Base-by-base conservation (phyloP, 2,329 filamentous ascomycete genomes). In the Dothiorella sarmentorum region DNA sequence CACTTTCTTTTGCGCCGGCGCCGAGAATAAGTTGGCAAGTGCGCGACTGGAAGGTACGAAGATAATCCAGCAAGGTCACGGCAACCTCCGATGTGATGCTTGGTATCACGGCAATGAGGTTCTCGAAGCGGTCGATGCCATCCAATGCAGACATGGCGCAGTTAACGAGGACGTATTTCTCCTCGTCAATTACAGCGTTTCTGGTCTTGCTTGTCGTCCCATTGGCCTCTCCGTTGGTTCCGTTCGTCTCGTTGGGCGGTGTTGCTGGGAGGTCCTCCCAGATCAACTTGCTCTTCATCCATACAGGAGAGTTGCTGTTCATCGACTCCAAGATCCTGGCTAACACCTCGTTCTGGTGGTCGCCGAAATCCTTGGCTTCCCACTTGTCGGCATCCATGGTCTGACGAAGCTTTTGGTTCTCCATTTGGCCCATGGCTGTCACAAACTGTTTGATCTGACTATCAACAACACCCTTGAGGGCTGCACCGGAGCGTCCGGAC, bases 21-120 rank as follows among this genome's bases (percentile, higher is more conserved):
- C 94, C 94, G 6, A 99, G 85, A 63, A 99, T 97, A 60, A 99
- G 83, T 71, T 99, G 94, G n/a, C 89, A 95, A 60, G 92, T 92
- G 18, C 94, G 88, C 2, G 91, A 97, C 73, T 99, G 97, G 80
- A 97, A 99, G 3, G 96, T 81, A 64, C 94, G 90, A 13, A 97
- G 81, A 68, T 95, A 96, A 20, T 94, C 87, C 40, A 97, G 79
- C 10, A 99, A 82, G 0, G 86, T 87, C 2, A 83, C 79, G 0
- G 90, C 89, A 56, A 97, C 87, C 60, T 97, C 91, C 2, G 86
- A 80, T 1, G 91, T 89, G 85, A 97, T 92, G 61, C 88, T 93
- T 1, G 94, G 93, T 59, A 97, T 93, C 29, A 87, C 87, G 4
- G 89, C 82, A 59, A 93, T 87, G 3, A 99, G 82, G 62, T 89